Evolutionary conservation across 345 rosid genomes (phyloP).

Genomic region (Euphorbia lathyris): DNA sequence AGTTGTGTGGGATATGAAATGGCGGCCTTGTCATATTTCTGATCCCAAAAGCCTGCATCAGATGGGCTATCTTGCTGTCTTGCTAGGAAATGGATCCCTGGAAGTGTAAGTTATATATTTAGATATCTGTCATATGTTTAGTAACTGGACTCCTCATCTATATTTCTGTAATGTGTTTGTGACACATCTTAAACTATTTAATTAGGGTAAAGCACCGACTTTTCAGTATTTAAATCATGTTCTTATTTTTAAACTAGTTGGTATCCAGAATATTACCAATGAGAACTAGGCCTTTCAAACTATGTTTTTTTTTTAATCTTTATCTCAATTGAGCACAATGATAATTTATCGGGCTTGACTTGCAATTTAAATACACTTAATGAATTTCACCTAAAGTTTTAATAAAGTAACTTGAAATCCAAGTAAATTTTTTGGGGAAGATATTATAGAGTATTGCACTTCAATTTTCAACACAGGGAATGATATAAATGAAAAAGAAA

Average conservation of each 20-base stretch:
- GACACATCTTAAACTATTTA: neutral
- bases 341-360: neutral
- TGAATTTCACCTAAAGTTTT: neutral
- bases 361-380: neutral
- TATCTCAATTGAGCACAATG: neutral
- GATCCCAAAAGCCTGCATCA: conserved; percentile 47
- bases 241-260: neutral
- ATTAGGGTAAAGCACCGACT: neutral
- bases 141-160: neutral
- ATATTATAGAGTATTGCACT: neutral
- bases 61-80: conserved; percentile 90
- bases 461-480: neutral
- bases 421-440: neutral
- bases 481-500: neutral
- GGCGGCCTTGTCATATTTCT: conserved; percentile 51
- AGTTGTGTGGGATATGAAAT: conserved; percentile 92
- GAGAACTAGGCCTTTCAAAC: neutral
- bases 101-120: conserved; percentile 73
- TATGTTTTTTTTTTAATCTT: neutral
- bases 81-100: conserved; percentile 85
- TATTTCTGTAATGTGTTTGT: neutral
- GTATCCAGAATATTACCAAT: neutral
- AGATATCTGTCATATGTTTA: neutral
- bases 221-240: neutral
- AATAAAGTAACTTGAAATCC: neutral